Conservation (phyloP, 2,329 filamentous ascomycete genomes). For the Cadophora sp. region DNA sequence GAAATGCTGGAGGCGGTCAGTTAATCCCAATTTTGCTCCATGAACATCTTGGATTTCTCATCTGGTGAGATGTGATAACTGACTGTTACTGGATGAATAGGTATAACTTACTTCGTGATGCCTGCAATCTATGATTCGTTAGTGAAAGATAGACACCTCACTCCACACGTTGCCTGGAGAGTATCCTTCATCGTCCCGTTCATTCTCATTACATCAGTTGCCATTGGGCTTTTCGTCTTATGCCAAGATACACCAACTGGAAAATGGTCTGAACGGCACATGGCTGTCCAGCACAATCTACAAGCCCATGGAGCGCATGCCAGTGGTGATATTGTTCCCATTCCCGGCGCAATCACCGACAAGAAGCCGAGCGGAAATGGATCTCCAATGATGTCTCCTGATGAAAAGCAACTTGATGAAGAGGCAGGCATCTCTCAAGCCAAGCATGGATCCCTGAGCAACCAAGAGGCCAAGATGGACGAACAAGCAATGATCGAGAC, state of each 20-base stretch:
- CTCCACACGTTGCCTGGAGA: slow-evolving; percentile 77
- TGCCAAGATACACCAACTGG: slow-evolving; percentile 86
- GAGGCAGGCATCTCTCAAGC: slow-evolving; percentile 54
- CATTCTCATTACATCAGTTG: slow-evolving; percentile 72
- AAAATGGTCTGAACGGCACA: slow-evolving; percentile 74
- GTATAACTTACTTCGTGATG: slow-evolving; percentile 79
- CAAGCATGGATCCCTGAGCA: slow-evolving; percentile 45
- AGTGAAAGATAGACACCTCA: slow-evolving; percentile 62
- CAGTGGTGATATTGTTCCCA: slow-evolving; percentile 30
- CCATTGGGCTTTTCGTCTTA: slow-evolving; percentile 71
- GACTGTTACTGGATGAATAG: neutral
- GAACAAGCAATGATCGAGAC: slow-evolving; percentile 59
- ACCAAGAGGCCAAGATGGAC: slow-evolving; percentile 53
- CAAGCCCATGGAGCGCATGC: slow-evolving; percentile 56
- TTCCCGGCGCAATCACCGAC: slow-evolving; percentile 42
- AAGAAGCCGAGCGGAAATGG: slow-evolving; percentile 16
- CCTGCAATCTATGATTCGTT: slow-evolving; percentile 86
- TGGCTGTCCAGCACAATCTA: slow-evolving; percentile 48
- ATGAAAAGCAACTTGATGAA: slow-evolving; percentile 51
- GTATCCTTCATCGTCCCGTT: slow-evolving; percentile 86
- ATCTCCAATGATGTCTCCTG: slow-evolving; percentile 18
- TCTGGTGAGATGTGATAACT: neutral
- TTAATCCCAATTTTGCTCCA: neutral
- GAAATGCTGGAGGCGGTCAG: slow-evolving; percentile 83
- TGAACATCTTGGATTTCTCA: neutral